These are phyloP conservation scores for Melianthus villosus DNA, from an alignment of 441 rosid genomes.

Conservation along the genomic window DNA sequence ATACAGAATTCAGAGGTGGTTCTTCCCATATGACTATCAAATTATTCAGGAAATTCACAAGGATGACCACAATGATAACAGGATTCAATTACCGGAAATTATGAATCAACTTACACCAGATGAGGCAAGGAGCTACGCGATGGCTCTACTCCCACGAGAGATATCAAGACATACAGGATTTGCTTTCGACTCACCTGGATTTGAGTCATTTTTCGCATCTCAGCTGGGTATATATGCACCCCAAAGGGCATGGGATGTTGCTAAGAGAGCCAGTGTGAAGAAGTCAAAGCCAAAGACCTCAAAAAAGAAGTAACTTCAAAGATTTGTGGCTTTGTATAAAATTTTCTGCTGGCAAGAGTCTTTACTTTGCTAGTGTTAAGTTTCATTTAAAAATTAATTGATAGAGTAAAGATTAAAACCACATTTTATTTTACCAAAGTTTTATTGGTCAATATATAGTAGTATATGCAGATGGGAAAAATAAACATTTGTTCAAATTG, in stretches of 20 bases:
- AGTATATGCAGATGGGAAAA: too few species aligned
- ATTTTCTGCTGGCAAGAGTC: too few species aligned
- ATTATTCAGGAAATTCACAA: slow-evolving; percentile 76
- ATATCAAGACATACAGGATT: slow-evolving; percentile 85
- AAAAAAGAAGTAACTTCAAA: slow-evolving; percentile 31
- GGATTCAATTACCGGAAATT: slow-evolving; percentile 33
- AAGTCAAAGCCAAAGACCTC: slow-evolving; percentile 31
- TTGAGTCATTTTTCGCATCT: slow-evolving; percentile 87
- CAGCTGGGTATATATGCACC: slow-evolving; percentile 79
- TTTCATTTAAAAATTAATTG: too few species aligned
- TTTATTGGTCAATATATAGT: too few species aligned
- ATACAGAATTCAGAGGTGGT: slow-evolving; percentile 77
- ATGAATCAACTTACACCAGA: slow-evolving; percentile 54
- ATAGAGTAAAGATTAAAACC: slow-evolving; percentile 1
- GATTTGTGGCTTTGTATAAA: too few species aligned
- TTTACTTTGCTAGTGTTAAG: too few species aligned
- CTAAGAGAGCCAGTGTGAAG: slow-evolving; percentile 72
- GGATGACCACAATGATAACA: slow-evolving; percentile 47
- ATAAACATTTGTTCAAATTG: too few species aligned
- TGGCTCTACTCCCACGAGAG: slow-evolving; percentile 78
- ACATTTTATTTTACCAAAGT: too few species aligned
- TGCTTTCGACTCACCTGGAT: slow-evolving; percentile 93
- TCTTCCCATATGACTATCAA: slow-evolving; percentile 86
- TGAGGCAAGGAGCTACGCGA: slow-evolving; percentile 69
- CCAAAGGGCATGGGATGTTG: slow-evolving; percentile 96